Evolutionary conservation across 441 rosid genomes (phyloP).

Genomic region (Jatropha podagrica): DNA sequence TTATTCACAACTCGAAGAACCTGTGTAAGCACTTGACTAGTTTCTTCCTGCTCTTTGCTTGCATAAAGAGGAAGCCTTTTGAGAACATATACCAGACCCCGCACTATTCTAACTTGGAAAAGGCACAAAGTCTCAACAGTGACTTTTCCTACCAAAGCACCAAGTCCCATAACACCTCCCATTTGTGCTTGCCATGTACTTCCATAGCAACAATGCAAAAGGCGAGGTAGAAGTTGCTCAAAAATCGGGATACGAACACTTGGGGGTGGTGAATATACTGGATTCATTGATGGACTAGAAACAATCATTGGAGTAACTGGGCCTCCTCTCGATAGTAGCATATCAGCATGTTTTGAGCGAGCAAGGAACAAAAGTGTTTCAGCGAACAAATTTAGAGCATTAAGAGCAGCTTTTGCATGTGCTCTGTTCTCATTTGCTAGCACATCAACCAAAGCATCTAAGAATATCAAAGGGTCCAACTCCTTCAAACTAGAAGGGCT

Average conservation of each 20-base stretch:
- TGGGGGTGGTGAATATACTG: conserved; percentile 93
- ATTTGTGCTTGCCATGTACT: conserved; percentile 98
- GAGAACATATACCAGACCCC: conserved; percentile 88
- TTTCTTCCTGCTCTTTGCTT: conserved; percentile 96
- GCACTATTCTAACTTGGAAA: conserved; percentile 88
- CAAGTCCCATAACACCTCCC: conserved; percentile 99
- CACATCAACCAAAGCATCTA: conserved; percentile 96
- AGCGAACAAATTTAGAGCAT: conserved; percentile 80
- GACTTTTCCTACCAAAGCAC: conserved; percentile 95
- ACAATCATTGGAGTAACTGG: conserved; percentile 92
- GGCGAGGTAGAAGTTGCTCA: conserved; percentile 97
- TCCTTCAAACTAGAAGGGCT: conserved; percentile 66
- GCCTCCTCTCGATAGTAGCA: conserved; percentile 77
- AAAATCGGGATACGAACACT: conserved; percentile 91
- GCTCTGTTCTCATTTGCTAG: conserved; percentile 87
- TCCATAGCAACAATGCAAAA: conserved; percentile 96
- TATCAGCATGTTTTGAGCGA: conserved; percentile 81
- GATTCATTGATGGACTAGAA: conserved; percentile 98
- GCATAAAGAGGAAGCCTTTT: conserved; percentile 93
- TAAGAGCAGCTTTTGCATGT: conserved; percentile 89
- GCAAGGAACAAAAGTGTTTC: conserved; percentile 92
- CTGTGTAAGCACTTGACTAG: conserved; percentile 97
- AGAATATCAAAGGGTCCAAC: conserved; percentile 84
- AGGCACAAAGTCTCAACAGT: conserved; percentile 87
- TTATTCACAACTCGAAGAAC: conserved; percentile 97